phyloP scores from a whole-genome alignment of 2,329 filamentous ascomycete species.

The Acarospora socialis region DNA sequence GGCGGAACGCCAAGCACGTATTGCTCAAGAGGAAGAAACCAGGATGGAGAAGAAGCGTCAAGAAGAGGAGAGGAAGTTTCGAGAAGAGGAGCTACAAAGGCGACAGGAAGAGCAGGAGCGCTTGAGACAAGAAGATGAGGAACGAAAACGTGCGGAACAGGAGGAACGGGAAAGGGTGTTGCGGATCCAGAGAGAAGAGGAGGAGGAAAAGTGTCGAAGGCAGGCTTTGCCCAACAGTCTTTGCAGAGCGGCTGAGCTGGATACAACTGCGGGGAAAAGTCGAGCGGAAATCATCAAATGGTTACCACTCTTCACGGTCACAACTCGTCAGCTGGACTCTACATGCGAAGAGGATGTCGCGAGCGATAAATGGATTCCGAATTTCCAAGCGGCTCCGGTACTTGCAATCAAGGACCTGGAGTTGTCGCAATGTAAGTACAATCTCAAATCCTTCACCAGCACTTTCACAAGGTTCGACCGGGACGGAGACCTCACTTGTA shows the following conservation, averaged over 20 bases:
- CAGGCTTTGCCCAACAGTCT: slow-evolving; percentile 33
- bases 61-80: slow-evolving; percentile 28
- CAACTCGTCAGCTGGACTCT: slow-evolving; percentile 29
- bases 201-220: slow-evolving; percentile 31
- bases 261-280: slow-evolving; percentile 30
- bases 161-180: slow-evolving; percentile 19
- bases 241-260: slow-evolving; percentile 29
- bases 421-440: slow-evolving; percentile 28
- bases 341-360: slow-evolving; percentile 22
- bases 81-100: slow-evolving; percentile 28
- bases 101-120: slow-evolving; percentile 33
- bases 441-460: slow-evolving; percentile 1
- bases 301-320: slow-evolving; percentile 31
- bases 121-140: slow-evolving; percentile 26
- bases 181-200: slow-evolving; percentile 26
- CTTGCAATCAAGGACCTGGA: slow-evolving; percentile 36
- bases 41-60: slow-evolving; percentile 22
- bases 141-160: slow-evolving; percentile 30
- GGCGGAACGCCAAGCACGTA: slow-evolving; percentile 24
- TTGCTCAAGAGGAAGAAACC: slow-evolving; percentile 32
- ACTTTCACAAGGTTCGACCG: no score
- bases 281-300: slow-evolving; percentile 31
- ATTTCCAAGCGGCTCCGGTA: slow-evolving; percentile 34
- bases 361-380: slow-evolving; percentile 34
- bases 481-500: no score